Conservation (phyloP, 257 asterid genomes). For the Lycium ferocissimum region DNA sequence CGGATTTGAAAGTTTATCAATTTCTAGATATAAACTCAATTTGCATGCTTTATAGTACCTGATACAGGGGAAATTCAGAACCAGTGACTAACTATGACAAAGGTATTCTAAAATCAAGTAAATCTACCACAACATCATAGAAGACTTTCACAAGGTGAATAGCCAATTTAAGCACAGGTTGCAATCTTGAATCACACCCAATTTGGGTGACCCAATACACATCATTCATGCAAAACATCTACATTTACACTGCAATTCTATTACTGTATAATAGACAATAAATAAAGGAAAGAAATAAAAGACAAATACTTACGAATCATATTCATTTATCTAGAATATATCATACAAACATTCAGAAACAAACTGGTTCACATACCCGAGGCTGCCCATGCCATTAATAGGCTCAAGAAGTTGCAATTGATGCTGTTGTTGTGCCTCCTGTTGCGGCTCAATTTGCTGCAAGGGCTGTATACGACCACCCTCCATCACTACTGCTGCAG, state of each 20-base stretch:
- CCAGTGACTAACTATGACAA: background rate
- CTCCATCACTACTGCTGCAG: constrained; percentile 52
- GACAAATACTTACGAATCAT: background rate
- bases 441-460: constrained; percentile 70
- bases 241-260: background rate
- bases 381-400: constrained; percentile 65
- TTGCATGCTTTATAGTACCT: background rate
- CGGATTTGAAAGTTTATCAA: background rate
- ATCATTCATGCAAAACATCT: background rate
- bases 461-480: constrained; percentile 63
- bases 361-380: constrained; percentile 57
- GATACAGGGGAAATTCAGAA: background rate
- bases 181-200: background rate
- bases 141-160: background rate
- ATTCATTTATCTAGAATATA: background rate
- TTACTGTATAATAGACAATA: background rate
- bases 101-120: background rate
- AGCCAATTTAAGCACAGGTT: background rate
- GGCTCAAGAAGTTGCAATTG: constrained; percentile 88
- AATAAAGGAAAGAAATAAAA: background rate
- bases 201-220: background rate
- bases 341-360: background rate
- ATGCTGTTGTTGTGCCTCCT: constrained; percentile 61
- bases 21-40: background rate
- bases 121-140: background rate